These are phyloP conservation scores for Tetraselmis chui DNA, from an alignment of 139 green algal genomes.

Conservation along the genomic window DNA sequence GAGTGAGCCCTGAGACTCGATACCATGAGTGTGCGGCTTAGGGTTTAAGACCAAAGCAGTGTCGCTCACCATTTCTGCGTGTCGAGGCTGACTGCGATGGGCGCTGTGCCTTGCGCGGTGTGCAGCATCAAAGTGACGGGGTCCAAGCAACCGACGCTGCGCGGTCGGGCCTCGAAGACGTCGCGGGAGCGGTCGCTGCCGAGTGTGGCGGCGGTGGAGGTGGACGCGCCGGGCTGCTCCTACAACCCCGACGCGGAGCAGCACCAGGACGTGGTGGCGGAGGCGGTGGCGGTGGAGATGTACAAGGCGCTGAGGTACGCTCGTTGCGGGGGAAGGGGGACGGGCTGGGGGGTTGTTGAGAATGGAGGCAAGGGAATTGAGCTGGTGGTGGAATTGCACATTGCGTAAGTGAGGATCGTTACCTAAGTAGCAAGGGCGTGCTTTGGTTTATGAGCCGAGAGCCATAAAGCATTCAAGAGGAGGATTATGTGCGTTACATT, in stretches of 20 bases:
- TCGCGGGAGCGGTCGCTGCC: background rate
- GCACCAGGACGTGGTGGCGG: slow-evolving; percentile 67
- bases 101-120: too few species aligned
- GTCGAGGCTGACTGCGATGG: too few species aligned
- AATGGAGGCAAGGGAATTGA: background rate
- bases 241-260: slow-evolving; percentile 66
- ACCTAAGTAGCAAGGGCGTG: too few species aligned
- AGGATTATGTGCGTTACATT: too few species aligned
- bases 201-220: slow-evolving; percentile 44
- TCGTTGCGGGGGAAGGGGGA: background rate
- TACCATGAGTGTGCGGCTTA: too few species aligned
- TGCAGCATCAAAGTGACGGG: background rate
- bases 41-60: too few species aligned
- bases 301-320: slow-evolving; percentile 32
- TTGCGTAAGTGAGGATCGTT: too few species aligned
- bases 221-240: slow-evolving; percentile 68
- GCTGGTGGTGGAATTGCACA: background rate
- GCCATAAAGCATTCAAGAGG: too few species aligned
- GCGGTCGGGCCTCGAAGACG: background rate
- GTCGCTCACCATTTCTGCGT: too few species aligned
- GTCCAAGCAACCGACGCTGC: background rate
- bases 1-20: too few species aligned
- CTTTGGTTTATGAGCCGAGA: too few species aligned
- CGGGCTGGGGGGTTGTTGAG: background rate
- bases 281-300: slow-evolving; percentile 68